These are phyloP conservation scores for Polyporus tsugae DNA, from an alignment of 1,284 basidiomycete genomes.

Conservation along the genomic window DNA sequence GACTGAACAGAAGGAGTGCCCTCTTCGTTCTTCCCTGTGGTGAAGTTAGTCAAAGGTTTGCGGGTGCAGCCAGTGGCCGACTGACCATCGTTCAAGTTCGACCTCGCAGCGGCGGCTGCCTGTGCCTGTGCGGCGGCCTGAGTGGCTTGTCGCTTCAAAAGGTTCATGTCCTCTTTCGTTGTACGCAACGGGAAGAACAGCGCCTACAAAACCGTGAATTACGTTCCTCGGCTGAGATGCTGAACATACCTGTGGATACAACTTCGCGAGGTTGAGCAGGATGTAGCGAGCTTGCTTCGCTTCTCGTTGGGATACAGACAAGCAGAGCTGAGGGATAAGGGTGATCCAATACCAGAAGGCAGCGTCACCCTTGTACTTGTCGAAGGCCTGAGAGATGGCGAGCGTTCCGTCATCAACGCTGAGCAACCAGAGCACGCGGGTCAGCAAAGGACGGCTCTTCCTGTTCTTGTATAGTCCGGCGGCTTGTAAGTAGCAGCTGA, in stretches of 20 bases:
- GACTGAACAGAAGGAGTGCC: constrained; percentile 10
- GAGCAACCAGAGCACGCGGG: constrained; percentile 96
- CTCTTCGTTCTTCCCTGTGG: constrained; percentile 17
- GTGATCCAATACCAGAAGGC: constrained; percentile 99
- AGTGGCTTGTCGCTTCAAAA: constrained; percentile 51
- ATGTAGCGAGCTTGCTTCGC: constrained; percentile 93
- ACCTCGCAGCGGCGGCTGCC: constrained; percentile 42
- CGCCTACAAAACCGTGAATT: constrained; percentile 60
- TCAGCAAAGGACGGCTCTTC: constrained; percentile 92
- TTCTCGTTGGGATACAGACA: constrained; percentile 92
- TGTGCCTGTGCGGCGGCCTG: constrained; percentile 37
- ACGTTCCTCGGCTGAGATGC: constrained; percentile 11
- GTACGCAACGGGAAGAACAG: constrained; percentile 96
- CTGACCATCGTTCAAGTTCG: constrained; percentile 14
- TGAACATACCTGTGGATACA: constrained; percentile 86
- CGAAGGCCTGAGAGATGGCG: constrained; percentile 90
- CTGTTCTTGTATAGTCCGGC: constrained; percentile 95
- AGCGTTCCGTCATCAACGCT: constrained; percentile 87
- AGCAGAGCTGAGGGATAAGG: constrained; percentile 94
- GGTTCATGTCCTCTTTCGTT: constrained; percentile 87
- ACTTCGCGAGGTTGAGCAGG: constrained; percentile 90
- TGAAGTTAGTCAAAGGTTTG: neutral
- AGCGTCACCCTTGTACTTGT: constrained; percentile 96
- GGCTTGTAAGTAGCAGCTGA: constrained; percentile 98
- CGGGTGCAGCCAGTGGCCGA: neutral